Base-by-base conservation (phyloP, 306 rosid genomes). In the Medicago arabica region DNA sequence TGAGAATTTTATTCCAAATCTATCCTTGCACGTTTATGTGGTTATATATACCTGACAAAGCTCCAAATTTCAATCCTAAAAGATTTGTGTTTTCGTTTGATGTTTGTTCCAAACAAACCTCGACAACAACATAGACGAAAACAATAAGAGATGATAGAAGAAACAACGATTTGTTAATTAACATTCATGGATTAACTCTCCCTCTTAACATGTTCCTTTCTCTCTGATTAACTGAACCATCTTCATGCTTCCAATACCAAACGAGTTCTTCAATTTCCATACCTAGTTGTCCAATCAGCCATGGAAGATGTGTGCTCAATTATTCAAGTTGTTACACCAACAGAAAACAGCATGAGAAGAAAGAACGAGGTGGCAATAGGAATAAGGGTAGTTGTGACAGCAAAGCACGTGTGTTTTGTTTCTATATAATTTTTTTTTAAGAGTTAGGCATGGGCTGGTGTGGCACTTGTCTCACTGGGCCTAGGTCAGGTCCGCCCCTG, bases 161-260 rank as follows among this genome's bases (percentile, higher is more conserved):
- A 65, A 65, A 17, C 40, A 78, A 53, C n/a, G 77, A 57, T 66
- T 78, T 58, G 17, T 81, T 78, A n/a, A n/a, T n/a, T n/a, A n/a
- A n/a, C n/a, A n/a, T n/a, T n/a, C n/a, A n/a, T n/a, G n/a, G 31
- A 70, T 71, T 77, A 84, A 86, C 70, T 17, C 7, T 18, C 15
- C 79, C 88, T 71, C 73, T 57, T n/a, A 31, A 61, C 80, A 90
- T 80, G 80, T 69, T 23, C 14, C 86, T 44, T 40, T 65, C 10
- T 41, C 71, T 43, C 7, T 74, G 74, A 80, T 89, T 89, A 64
- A 74, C 75, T 75, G 80, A 75, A 64, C 57, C 72, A 21, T 8
- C 72, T 43, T 14, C 70, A 39, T 74, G 43, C 74, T 67, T 72
- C 28, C 28, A 25, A 25, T 1, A 28, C 82, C 87, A 73, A 60